Base-by-base conservation (phyloP, 2,329 filamentous ascomycete genomes). In the Trichophyton simii region DNA sequence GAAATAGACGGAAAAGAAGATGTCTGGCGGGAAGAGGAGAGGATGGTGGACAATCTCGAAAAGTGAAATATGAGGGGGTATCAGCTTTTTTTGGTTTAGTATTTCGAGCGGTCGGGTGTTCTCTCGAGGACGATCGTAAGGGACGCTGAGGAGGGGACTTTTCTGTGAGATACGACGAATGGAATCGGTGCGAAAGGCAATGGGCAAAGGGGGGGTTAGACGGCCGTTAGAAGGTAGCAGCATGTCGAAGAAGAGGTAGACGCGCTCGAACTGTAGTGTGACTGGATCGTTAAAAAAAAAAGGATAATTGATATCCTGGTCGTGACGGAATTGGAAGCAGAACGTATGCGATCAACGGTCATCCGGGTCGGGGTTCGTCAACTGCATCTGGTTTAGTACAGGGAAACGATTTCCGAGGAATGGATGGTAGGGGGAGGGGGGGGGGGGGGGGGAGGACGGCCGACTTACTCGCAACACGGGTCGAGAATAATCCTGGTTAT, bases 401-500 rank as follows among this genome's bases (percentile, higher is more conserved):
- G 18, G 11, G 41, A 31, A 31, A 2, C 28, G 6, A 31, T 31
- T 31, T 31, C 28, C 28, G 28, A 31, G 6, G 28, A 31, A 31
- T 31, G 1, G 28, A 38, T 2, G 9, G 34, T 9, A 38, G 9
- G 11, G 8, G 34, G 34, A 8, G 34, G 34, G 3, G 11, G 13
- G 34, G 34, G 3, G 34, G 34, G 3, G 11, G 13, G 34, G 34
- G 3, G 11, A 38, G 11, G 8, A 38, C 11, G 8, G 8, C 11
- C 34, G 11, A 71, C 75, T 68, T 63, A 77, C 75, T 46, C 75
- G 73, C 65, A 77, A 66, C 38, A 77, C 75, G 52, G 75, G 76
- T 28, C 77, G 71, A 38, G 76, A 77, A 67, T 79, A 79, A 64
- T 79, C 77, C 66, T 77, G 74, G 61, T 78, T 74, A 63, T 79